Evolutionary conservation across 805 yeast species (phyloP).

Genomic region (Lachancea lanzarotensis): DNA sequence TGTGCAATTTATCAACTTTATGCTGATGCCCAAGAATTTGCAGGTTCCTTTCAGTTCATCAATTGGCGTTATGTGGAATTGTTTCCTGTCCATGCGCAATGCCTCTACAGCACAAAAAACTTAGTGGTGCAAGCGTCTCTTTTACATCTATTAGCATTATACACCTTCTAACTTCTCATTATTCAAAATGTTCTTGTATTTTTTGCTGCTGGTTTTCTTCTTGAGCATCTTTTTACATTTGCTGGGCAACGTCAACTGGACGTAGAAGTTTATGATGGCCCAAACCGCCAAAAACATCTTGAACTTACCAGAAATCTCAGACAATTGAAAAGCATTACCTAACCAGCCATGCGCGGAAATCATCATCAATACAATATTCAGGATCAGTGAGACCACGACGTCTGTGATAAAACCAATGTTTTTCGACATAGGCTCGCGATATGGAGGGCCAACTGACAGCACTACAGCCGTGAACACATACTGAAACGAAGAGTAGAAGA

Average conservation of each 20-base stretch:
- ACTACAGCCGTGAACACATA: conserved; percentile 78
- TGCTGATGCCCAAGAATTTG: conserved; percentile 58
- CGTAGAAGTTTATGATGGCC: conserved; percentile 44
- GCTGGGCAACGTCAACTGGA: conserved; percentile 31
- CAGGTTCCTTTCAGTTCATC: conserved; percentile 90
- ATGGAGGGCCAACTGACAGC: conserved; percentile 91
- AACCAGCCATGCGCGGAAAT: conserved; percentile 45
- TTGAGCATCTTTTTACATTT: conserved; percentile 29
- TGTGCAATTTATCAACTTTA: conserved; percentile 69
- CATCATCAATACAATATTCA: conserved; percentile 51
- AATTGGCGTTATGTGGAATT: conserved; percentile 89
- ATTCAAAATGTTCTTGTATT: conserved; percentile 31
- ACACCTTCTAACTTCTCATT: conserved; percentile 9
- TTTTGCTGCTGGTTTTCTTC: conserved; percentile 35
- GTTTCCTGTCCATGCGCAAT: conserved; percentile 78
- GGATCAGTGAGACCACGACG: conserved; percentile 40
- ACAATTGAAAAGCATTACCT: conserved; percentile 71
- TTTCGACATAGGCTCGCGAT: conserved; percentile 64
- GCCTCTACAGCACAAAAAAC: conserved; percentile 33
- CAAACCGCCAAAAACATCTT: conserved; percentile 44
- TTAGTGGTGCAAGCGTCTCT: neutral
- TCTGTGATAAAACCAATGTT: conserved; percentile 69
- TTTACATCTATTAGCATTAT: neutral
- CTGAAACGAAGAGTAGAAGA: conserved; percentile 78
- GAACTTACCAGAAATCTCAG: conserved; percentile 47